phyloP scores from a whole-genome alignment of 108 stramenopile genomes.

The Pseudonitzschia multiseries region DNA sequence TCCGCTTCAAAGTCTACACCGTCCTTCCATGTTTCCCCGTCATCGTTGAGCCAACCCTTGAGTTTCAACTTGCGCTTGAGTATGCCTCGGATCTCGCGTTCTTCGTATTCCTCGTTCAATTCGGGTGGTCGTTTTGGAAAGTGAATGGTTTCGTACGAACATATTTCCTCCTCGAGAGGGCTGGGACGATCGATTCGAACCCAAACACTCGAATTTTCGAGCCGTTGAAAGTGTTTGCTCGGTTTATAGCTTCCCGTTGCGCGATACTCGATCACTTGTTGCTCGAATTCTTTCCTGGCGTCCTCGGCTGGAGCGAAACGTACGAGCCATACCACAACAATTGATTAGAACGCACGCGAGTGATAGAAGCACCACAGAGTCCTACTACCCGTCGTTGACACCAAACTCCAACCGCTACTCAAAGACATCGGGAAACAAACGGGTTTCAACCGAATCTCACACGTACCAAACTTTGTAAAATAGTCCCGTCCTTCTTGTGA shows the following conservation, averaged over 20 bases:
- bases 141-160: constrained; percentile 52
- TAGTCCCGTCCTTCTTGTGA: constrained; percentile 51
- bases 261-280: constrained; percentile 64
- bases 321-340: not conserved
- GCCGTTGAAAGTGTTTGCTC: constrained; percentile 31
- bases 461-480: constrained; percentile 61
- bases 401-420: too few relatives aligned
- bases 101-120: constrained; percentile 57
- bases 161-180: constrained; percentile 77
- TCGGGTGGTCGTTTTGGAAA: constrained; percentile 71
- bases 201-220: constrained; percentile 65
- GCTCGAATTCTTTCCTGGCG: constrained; percentile 58
- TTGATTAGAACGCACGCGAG: too few relatives aligned
- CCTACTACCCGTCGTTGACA: too few relatives aligned
- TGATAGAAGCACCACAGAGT: too few relatives aligned
- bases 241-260: constrained; percentile 70
- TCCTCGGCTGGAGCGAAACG: constrained; percentile 21
- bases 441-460: not conserved
- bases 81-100: constrained; percentile 26
- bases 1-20: constrained; percentile 34
- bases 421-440: too few relatives aligned
- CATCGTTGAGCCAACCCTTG: constrained; percentile 36
- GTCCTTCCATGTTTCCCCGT: constrained; percentile 32
- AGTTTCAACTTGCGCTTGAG: constrained; percentile 26
- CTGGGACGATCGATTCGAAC: constrained; percentile 50